phyloP scores from a whole-genome alignment of 495 filamentous ascomycete species.

The Parathielavia appendiculata region DNA sequence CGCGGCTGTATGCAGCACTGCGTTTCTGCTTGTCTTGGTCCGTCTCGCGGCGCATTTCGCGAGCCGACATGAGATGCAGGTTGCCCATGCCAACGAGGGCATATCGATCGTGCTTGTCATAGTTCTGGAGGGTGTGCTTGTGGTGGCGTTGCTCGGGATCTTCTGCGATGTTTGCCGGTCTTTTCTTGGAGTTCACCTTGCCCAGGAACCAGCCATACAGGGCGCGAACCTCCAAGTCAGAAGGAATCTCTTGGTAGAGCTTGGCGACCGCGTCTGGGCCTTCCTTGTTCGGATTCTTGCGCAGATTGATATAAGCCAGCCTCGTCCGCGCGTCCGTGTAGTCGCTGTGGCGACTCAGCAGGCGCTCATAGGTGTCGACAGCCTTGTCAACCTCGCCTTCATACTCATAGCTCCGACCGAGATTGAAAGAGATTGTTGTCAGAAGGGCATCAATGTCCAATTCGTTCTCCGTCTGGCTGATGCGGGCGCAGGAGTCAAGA shows the following conservation, averaged over 20 bases:
- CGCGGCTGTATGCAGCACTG: constrained; percentile 75
- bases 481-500: constrained; percentile 74
- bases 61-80: constrained; percentile 73
- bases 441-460: constrained; percentile 85
- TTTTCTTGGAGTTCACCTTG: constrained; percentile 67
- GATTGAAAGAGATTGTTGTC: constrained; percentile 91
- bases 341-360: constrained; percentile 75
- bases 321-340: constrained; percentile 88
- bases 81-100: constrained; percentile 96
- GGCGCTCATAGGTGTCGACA: constrained; percentile 75
- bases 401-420: constrained; percentile 92
- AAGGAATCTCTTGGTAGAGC: constrained; percentile 70
- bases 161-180: constrained; percentile 71
- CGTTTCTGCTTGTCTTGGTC: constrained; percentile 88
- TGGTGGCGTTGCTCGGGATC: constrained; percentile 89
- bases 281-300: constrained; percentile 76
- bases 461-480: constrained; percentile 59
- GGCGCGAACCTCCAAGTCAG: constrained; percentile 83
- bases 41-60: constrained; percentile 88
- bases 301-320: constrained; percentile 81
- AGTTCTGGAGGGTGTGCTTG: constrained; percentile 89
- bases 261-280: constrained; percentile 78
- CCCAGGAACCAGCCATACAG: constrained; percentile 93
- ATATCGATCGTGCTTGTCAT: constrained; percentile 96
- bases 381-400: constrained; percentile 76